Conservation (phyloP, 306 rosid species). For the Arachis stenosperma region DNA sequence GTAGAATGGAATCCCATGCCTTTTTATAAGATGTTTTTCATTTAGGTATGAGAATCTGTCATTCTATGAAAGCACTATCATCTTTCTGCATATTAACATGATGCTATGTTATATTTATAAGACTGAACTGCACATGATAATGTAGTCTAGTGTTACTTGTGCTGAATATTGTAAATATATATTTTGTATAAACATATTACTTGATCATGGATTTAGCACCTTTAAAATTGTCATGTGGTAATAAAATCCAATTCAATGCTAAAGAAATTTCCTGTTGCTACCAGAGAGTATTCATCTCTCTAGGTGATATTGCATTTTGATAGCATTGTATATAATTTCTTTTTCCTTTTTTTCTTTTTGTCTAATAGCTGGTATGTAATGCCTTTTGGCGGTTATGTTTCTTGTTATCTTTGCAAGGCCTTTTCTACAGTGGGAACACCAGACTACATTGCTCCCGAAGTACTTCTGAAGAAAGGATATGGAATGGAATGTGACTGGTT, state of each 20-base stretch:
- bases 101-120: not conserved
- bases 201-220: not conserved
- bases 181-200: not conserved
- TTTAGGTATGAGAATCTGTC: not conserved
- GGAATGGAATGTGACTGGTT: slow-evolving; percentile 99
- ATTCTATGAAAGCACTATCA: not conserved
- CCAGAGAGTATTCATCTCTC: not conserved
- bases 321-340: slow-evolving; percentile 31
- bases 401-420: slow-evolving; percentile 61
- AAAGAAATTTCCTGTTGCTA: not conserved
- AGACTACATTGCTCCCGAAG: slow-evolving; percentile 99
- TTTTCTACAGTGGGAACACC: slow-evolving; percentile 99
- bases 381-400: slow-evolving; percentile 37
- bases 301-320: slow-evolving; percentile 9
- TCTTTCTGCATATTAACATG: not conserved
- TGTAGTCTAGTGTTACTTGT: not conserved
- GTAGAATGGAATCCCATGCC: not conserved
- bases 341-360: slow-evolving; percentile 2
- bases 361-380: not conserved
- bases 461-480: slow-evolving; percentile 91
- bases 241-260: not conserved
- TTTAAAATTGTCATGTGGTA: no score
- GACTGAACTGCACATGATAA: not conserved
- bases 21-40: not conserved
- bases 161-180: not conserved